These are phyloP conservation scores for Ormosia emarginata DNA, from an alignment of 306 rosid genomes.

Conservation along the genomic window DNA sequence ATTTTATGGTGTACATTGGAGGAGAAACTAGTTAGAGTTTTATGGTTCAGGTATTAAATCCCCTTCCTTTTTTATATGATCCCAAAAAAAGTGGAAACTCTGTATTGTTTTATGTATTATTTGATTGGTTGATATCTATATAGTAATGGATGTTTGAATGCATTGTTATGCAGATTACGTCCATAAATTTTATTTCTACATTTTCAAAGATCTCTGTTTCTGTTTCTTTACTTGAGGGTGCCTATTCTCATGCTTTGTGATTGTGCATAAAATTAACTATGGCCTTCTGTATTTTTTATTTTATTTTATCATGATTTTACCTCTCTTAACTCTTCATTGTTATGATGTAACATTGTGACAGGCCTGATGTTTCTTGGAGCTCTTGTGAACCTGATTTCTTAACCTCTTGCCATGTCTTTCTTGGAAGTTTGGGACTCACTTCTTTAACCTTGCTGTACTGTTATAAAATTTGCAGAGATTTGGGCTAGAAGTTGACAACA, in stretches of 20 bases:
- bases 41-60: slow-evolving; percentile 28
- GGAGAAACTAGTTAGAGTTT: slow-evolving; percentile 28
- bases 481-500: slow-evolving; percentile 46
- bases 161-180: not conserved
- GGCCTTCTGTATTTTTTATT: slow-evolving; percentile 11
- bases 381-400: slow-evolving; percentile 97
- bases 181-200: not conserved
- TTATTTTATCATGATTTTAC: slow-evolving; percentile 33
- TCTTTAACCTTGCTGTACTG: slow-evolving; percentile 99
- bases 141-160: not conserved
- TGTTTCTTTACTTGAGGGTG: not conserved
- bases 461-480: slow-evolving; percentile 97
- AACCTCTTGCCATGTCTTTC: slow-evolving; percentile 99
- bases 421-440: slow-evolving; percentile 99
- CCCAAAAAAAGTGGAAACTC: not conserved
- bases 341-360: slow-evolving; percentile 81
- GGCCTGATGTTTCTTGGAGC: slow-evolving; percentile 99
- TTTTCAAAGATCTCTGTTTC: not conserved
- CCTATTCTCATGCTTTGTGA: not conserved
- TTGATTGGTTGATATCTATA: not conserved
- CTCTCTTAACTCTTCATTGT: slow-evolving; percentile 59
- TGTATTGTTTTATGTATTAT: not conserved
- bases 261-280: not conserved
- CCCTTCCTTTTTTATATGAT: not conserved
- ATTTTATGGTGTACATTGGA: slow-evolving; percentile 24